Evolutionary conservation across 2,329 filamentous ascomycete species (phyloP).

Genomic region (Trichoderma koningiopsis): DNA sequence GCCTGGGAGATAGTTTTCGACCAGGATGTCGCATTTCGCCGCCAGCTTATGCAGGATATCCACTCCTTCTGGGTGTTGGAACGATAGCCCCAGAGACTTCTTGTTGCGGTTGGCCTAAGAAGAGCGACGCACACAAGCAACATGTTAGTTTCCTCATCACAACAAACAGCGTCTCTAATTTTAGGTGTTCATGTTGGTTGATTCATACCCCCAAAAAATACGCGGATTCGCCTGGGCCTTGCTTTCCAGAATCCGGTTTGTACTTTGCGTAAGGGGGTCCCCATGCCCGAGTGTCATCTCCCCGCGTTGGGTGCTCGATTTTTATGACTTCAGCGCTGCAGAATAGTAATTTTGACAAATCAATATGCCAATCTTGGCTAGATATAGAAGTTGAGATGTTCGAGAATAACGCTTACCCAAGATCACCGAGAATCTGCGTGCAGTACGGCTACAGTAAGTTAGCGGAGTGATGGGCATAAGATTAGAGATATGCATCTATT

Average conservation of each 20-base stretch:
- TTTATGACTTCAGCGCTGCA: slow-evolving; percentile 94
- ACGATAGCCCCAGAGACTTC: slow-evolving; percentile 88
- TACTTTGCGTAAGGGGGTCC: slow-evolving; percentile 91
- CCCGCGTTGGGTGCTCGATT: slow-evolving; percentile 87
- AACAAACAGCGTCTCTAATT: neutral
- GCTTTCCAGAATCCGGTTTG: slow-evolving; percentile 55
- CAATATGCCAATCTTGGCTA: neutral
- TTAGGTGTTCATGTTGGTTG: neutral
- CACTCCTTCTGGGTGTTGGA: slow-evolving; percentile 81
- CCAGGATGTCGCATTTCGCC: slow-evolving; percentile 84
- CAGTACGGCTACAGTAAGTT: slow-evolving; percentile 75
- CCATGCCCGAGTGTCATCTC: slow-evolving; percentile 95
- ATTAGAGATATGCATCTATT: neutral
- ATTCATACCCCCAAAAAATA: slow-evolving; percentile 79
- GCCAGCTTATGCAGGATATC: slow-evolving; percentile 84
- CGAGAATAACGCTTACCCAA: slow-evolving; percentile 65
- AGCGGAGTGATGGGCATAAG: neutral
- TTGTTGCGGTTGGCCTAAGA: slow-evolving; percentile 91
- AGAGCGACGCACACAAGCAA: neutral
- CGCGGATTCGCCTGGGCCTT: slow-evolving; percentile 85
- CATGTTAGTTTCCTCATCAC: neutral
- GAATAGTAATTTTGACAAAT: neutral
- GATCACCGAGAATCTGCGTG: slow-evolving; percentile 92
- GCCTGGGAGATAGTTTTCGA: slow-evolving; percentile 95
- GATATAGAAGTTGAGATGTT: neutral